phyloP scores from a whole-genome alignment of 176 grass and related monocot genomes.

The Ampelocalamus luodianensis region DNA sequence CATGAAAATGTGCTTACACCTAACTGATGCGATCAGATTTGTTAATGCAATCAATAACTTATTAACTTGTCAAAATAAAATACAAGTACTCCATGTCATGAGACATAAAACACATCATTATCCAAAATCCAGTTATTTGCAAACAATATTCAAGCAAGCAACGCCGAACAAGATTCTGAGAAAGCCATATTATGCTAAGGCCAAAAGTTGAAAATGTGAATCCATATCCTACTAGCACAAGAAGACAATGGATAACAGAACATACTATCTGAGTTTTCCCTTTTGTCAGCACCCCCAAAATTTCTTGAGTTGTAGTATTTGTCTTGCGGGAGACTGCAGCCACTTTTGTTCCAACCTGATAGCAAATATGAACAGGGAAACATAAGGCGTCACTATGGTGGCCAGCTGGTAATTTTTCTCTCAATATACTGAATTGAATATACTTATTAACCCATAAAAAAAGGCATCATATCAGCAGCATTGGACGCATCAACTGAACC shows the following conservation, averaged over 20 bases:
- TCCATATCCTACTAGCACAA: constrained; percentile 24
- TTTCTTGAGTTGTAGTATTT: constrained; percentile 95
- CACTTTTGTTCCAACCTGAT: constrained; percentile 91
- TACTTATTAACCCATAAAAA: neutral
- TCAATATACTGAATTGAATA: neutral
- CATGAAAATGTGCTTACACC: neutral
- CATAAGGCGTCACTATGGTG: constrained; percentile 3
- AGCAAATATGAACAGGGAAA: constrained; percentile 22
- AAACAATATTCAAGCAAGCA: neutral
- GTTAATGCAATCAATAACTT: neutral
- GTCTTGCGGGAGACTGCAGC: constrained; percentile 95
- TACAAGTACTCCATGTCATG: constrained; percentile 1
- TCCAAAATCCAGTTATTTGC: constrained; percentile 29
- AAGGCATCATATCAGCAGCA: constrained; percentile 27
- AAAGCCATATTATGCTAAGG: neutral
- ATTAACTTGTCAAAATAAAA: constrained; percentile 3
- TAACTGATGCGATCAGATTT: neutral
- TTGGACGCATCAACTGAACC: neutral
- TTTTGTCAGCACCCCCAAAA: constrained; percentile 92
- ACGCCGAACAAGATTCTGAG: neutral
- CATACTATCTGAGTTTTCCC: constrained; percentile 94
- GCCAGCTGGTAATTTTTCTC: neutral
- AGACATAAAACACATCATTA: constrained; percentile 17
- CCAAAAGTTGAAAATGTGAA: constrained; percentile 23
- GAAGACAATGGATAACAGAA: constrained; percentile 14